phyloP scores from a whole-genome alignment of 169 alveolate genomes.

The Plasmodium sp. region DNA sequence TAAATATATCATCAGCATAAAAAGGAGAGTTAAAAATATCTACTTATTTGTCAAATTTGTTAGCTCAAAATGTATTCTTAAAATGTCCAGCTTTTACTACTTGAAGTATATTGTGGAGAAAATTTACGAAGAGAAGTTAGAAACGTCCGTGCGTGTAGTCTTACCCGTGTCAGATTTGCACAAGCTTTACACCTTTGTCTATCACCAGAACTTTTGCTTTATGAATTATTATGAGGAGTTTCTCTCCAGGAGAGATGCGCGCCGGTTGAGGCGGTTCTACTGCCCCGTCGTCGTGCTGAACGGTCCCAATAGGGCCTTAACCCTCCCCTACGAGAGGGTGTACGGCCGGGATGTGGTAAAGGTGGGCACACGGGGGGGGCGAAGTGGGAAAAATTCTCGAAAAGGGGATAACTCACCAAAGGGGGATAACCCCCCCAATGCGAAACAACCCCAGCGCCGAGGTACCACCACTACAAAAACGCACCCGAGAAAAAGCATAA shows the following conservation, averaged over 20 bases:
- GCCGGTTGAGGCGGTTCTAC: not conserved
- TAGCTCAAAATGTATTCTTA: constrained; percentile 51
- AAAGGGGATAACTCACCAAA: not conserved
- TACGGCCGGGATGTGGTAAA: constrained; percentile 13
- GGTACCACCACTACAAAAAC: not conserved
- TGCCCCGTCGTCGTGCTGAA: constrained; percentile 30
- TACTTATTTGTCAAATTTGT: constrained; percentile 54
- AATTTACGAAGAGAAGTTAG: constrained; percentile 37
- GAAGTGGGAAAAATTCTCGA: not conserved
- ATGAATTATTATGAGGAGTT: constrained; percentile 33
- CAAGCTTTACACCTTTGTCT: constrained; percentile 51
- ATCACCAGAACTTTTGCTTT: constrained; percentile 49
- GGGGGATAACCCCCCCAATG: not conserved
- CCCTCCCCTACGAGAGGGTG: not conserved
- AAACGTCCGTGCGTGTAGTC: constrained; percentile 47
- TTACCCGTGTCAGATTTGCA: constrained; percentile 62
- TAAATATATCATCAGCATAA: constrained; percentile 10
- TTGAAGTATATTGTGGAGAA: constrained; percentile 51
- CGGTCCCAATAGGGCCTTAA: constrained; percentile 1
- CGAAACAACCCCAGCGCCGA: not conserved
- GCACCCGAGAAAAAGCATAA: constrained; percentile 1
- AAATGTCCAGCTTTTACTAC: constrained; percentile 63
- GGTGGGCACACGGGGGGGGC: not conserved
- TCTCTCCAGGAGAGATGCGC: constrained; percentile 1
- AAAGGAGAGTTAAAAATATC: constrained; percentile 25